Base-by-base conservation (phyloP, 495 filamentous ascomycete species). In the Poronia punctata region DNA sequence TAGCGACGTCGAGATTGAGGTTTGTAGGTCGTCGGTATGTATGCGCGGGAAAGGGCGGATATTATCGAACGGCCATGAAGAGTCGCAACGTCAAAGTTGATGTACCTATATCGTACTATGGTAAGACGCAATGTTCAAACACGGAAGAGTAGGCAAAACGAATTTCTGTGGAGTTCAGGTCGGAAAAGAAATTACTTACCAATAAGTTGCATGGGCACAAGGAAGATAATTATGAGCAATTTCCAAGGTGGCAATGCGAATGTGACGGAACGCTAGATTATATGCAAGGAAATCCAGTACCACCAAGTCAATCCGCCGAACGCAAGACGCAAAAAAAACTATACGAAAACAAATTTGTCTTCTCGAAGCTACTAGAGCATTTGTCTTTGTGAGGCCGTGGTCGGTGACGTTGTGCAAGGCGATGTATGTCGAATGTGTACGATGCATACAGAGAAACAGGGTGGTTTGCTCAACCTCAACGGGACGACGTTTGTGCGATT, bases 21-120 rank as follows among this genome's bases (percentile, higher is more conserved):
- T 46, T 57, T 58, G 44, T 38, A 34, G 26, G 48, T 43, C 45
- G 14, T 21, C n/a, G 22, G 28, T 33, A 39, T 16, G 14, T 43
- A 31, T 21, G 15, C 26, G 35, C 40, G 4, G 35, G 43, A 50
- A 43, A 23, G 12, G 37, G 44, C n/a, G 49, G 61, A 58, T 61
- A 59, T 64, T 54, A 64, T 53, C 25, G 49, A 50, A 52, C 40
- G 43, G 59, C 54, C 63, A 66, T 68, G 23, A 50, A 56, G 43
- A 46, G 40, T 57, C 49, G 57, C 59, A 35, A 50, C 34, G 48
- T 59, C 53, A n/a, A n/a, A n/a, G n/a, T n/a, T n/a, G n/a, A n/a
- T n/a, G n/a, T n/a, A n/a, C n/a, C n/a, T n/a, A n/a, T n/a, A n/a
- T n/a, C n/a, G n/a, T n/a, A n/a, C n/a, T n/a, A n/a, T n/a, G n/a